These are phyloP conservation scores for Linderina pennispora DNA, from an alignment of 192 early-diverging fungal species.

Conservation along the genomic window DNA sequence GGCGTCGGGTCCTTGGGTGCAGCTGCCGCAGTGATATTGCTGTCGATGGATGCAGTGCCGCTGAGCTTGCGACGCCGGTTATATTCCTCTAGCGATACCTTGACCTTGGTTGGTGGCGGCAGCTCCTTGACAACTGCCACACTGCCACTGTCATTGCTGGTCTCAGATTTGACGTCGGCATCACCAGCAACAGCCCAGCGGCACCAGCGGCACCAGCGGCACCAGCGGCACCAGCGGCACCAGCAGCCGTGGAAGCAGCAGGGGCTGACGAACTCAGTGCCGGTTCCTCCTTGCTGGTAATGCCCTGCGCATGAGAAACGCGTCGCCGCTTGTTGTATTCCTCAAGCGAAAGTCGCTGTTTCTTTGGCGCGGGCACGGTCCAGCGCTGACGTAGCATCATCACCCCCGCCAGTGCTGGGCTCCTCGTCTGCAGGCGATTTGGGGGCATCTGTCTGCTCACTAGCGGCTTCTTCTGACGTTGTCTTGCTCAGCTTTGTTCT, in stretches of 20 bases:
- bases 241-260: too few species aligned
- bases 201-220: too few species aligned
- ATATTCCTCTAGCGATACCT: slow-evolving; percentile 11
- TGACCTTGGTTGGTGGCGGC: not conserved
- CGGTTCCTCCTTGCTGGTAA: slow-evolving; percentile 1
- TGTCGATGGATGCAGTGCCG: not conserved
- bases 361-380: slow-evolving; percentile 16
- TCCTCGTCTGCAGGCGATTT: too few species aligned
- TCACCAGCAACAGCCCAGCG: not conserved
- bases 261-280: slow-evolving; percentile 12
- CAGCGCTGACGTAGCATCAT: not conserved
- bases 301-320: slow-evolving; percentile 3
- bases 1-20: too few species aligned
- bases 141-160: not conserved
- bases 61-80: slow-evolving; percentile 11
- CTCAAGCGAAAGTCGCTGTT: slow-evolving; percentile 40
- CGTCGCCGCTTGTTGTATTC: slow-evolving; percentile 45
- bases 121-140: too few species aligned
- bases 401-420: too few species aligned
- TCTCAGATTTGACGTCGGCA: not conserved
- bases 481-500: too few species aligned
- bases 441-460: too few species aligned
- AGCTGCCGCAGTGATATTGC: too few species aligned
- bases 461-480: too few species aligned
- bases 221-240: too few species aligned